Evolutionary conservation across 2,329 filamentous ascomycete genomes (phyloP).

Genomic region (Stachybotrys echinatus): DNA sequence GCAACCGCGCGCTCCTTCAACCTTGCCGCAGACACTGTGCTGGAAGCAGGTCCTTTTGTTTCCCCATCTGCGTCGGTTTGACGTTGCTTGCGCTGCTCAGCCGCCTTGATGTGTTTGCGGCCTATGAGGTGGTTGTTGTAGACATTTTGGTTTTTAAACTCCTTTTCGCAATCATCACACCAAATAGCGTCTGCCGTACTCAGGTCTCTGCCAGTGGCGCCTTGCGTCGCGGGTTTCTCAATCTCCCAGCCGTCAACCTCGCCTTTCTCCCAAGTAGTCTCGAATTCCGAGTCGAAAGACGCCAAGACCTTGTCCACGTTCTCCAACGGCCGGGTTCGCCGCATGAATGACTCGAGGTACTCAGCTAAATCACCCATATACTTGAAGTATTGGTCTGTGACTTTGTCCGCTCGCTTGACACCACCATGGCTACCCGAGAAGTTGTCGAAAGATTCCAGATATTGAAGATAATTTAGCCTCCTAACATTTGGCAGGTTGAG

Average conservation of each 20-base stretch:
- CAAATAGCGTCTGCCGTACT: constrained; percentile 63
- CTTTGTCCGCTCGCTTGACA: constrained; percentile 75
- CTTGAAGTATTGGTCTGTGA: constrained; percentile 87
- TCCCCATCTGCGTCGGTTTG: constrained; percentile 30
- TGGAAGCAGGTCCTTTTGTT: constrained; percentile 17
- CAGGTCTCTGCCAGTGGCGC: constrained; percentile 14
- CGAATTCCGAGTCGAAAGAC: constrained; percentile 78
- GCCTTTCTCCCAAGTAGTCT: constrained; percentile 73
- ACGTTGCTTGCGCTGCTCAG: constrained; percentile 55
- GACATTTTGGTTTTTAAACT: constrained; percentile 92
- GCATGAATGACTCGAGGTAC: constrained; percentile 86
- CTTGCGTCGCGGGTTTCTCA: constrained; percentile 38
- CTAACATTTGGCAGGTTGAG: constrained; percentile 86
- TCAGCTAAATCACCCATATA: constrained; percentile 76
- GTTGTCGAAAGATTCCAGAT: constrained; percentile 83
- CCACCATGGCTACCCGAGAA: constrained; percentile 71
- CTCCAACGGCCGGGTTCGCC: constrained; percentile 77
- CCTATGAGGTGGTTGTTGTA: constrained; percentile 85
- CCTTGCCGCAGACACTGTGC: constrained; percentile 38
- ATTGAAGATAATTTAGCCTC: constrained; percentile 84
- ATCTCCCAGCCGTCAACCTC: constrained; percentile 73
- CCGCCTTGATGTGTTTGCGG: constrained; percentile 88
- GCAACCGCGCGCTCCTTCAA: constrained; percentile 88
- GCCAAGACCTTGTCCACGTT: constrained; percentile 74
- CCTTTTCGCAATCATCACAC: constrained; percentile 89